Percentiles rank a stretch among this genome's conserved stretches.
These are phyloP conservation scores for Mimosa bimucronata DNA, from an alignment of 306 rosid species.

Conservation along the genomic window DNA sequence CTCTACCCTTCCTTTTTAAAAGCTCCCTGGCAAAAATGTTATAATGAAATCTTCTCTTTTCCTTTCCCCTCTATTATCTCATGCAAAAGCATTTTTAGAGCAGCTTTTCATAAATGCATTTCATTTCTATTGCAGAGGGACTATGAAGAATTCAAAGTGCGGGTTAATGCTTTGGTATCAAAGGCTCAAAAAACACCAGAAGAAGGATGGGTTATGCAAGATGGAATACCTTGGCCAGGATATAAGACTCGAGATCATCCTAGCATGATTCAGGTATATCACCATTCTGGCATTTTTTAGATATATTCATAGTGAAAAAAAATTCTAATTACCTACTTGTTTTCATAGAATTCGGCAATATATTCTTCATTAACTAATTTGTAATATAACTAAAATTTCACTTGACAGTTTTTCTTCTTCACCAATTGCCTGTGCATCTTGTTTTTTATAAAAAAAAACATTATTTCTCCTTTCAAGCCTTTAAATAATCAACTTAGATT, in stretches of 20 bases:
- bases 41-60: background rate
- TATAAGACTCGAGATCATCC: constrained; percentile 95
- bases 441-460: too few species aligned
- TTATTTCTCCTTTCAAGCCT: background rate
- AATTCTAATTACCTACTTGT: background rate
- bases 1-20: background rate
- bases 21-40: background rate
- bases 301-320: background rate
- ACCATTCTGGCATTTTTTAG: background rate
- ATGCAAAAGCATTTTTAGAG: background rate
- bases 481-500: background rate
- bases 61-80: background rate
- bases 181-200: constrained; percentile 98
- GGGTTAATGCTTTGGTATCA: constrained; percentile 89
- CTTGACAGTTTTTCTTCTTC: background rate
- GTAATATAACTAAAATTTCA: background rate
- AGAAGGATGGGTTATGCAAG: constrained; percentile 98
- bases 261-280: constrained; percentile 97
- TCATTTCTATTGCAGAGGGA: constrained; percentile 68
- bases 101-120: constrained; percentile 15
- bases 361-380: background rate
- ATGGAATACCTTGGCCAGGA: constrained; percentile 99
- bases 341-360: background rate
- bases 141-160: constrained; percentile 90
- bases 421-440: too few species aligned